Evolutionary conservation across 75 land plant species (phyloP).

Genomic region (Picea glauca): DNA sequence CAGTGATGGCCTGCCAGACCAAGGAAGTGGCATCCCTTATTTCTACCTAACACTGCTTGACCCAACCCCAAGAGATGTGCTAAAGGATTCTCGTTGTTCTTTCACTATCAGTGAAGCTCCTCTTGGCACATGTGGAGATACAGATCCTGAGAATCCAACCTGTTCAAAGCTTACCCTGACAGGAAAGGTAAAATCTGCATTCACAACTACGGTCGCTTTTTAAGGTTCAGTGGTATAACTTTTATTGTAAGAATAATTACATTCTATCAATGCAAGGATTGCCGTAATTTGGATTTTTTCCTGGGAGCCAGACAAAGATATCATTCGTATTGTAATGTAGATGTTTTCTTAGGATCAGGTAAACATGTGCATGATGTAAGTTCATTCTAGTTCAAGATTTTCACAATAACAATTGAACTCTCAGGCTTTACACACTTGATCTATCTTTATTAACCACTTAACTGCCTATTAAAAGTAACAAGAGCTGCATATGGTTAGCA

Average conservation of each 20-base stretch:
- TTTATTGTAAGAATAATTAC: neutral
- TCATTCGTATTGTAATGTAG: no score
- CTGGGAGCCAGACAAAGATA: no score
- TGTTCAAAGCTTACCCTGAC: conserved; percentile 88
- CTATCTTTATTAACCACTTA: no score
- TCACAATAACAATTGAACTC: neutral
- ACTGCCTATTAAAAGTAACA: no score
- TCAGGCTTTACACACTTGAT: neutral
- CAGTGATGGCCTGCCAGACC: conserved; percentile 76
- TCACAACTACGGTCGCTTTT: neutral
- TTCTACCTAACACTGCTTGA: conserved; percentile 87
- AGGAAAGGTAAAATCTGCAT: conserved; percentile 64
- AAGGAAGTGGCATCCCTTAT: conserved; percentile 78
- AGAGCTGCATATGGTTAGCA: no score
- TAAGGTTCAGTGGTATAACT: neutral
- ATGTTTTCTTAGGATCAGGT: neutral
- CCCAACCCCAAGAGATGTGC: conserved; percentile 76
- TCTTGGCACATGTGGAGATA: conserved; percentile 77
- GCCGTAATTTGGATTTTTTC: neutral
- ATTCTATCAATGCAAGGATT: neutral
- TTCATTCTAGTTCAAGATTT: neutral
- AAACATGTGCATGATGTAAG: neutral
- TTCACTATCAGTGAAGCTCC: conserved; percentile 78
- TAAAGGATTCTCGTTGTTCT: conserved; percentile 64
- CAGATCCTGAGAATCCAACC: conserved; percentile 79